Evolutionary conservation across 139 green algal species (phyloP).

Genomic region (Chlorella sp.): DNA sequence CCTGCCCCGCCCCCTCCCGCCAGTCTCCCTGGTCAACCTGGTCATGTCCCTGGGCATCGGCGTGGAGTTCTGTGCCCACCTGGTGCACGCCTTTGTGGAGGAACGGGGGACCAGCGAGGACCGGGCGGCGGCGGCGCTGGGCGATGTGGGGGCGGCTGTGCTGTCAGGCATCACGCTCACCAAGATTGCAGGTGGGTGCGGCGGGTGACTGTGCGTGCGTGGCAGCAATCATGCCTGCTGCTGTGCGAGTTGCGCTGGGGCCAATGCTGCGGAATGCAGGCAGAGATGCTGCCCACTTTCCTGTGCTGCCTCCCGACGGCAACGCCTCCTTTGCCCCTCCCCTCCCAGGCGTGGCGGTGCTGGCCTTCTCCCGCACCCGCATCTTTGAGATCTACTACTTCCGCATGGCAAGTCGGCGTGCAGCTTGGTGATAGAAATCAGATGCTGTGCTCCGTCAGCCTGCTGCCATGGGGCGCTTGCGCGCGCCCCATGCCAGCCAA

Average conservation of each 20-base stretch:
- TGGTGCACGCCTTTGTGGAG: slow-evolving; percentile 79
- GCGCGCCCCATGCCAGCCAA: too few relatives aligned
- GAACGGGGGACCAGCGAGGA: slow-evolving; percentile 47
- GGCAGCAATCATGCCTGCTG: too few relatives aligned
- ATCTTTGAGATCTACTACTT: slow-evolving; percentile 84
- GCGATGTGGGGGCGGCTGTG: slow-evolving; percentile 74
- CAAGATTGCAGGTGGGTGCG: slow-evolving; percentile 68
- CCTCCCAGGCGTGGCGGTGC: slow-evolving; percentile 75
- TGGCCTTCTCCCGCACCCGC: slow-evolving; percentile 78
- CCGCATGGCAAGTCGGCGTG: slow-evolving; percentile 52
- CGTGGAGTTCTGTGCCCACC: slow-evolving; percentile 88
- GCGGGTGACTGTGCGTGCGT: background rate
- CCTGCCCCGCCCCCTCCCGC: background rate
- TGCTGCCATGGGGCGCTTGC: too few relatives aligned
- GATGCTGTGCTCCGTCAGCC: too few relatives aligned
- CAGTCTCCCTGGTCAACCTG: slow-evolving; percentile 83
- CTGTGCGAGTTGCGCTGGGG: too few relatives aligned
- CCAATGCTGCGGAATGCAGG: too few relatives aligned
- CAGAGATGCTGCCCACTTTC: too few relatives aligned
- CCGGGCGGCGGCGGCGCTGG: slow-evolving; percentile 55
- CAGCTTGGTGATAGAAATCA: too few relatives aligned
- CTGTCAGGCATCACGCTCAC: slow-evolving; percentile 88
- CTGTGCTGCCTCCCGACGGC: too few relatives aligned
- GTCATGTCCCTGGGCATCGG: slow-evolving; percentile 83
- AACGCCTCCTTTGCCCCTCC: background rate